Percentiles rank a stretch among this genome's conserved stretches.
Evolutionary conservation across 331 rosid genomes (phyloP).

Genomic region (Cucumis variabilis): DNA sequence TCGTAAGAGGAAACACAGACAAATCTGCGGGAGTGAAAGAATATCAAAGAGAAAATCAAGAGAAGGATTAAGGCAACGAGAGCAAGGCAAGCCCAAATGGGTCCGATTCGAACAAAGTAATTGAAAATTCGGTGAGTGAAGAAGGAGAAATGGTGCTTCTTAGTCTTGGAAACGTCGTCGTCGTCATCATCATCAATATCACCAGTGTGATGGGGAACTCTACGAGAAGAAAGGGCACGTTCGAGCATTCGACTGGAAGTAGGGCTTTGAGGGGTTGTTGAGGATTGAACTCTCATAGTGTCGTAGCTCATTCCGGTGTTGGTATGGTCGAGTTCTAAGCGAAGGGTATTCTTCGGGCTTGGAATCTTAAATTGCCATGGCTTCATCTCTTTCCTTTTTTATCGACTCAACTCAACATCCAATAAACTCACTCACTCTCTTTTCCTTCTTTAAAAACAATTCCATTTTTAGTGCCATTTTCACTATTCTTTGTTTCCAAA

Average conservation of each 20-base stretch:
- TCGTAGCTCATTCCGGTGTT: slow-evolving; percentile 33
- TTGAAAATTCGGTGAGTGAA: slow-evolving; percentile 44
- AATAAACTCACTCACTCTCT: background rate
- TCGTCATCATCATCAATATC: slow-evolving; percentile 37
- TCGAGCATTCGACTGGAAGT: slow-evolving; percentile 39
- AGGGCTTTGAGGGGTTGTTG: slow-evolving; percentile 35
- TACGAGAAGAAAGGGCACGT: slow-evolving; percentile 54
- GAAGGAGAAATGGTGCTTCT: slow-evolving; percentile 46
- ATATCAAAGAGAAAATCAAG: slow-evolving; percentile 42
- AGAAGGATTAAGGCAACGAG: slow-evolving; percentile 42
- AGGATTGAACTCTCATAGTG: slow-evolving; percentile 32
- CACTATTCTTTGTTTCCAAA: background rate
- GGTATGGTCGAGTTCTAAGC: slow-evolving; percentile 26
- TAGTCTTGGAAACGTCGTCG: slow-evolving; percentile 54
- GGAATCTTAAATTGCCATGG: slow-evolving; percentile 24
- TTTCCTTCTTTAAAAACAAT: background rate
- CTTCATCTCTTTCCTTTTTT: slow-evolving; percentile 13
- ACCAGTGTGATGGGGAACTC: slow-evolving; percentile 42
- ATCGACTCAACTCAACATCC: background rate
- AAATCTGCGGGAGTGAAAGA: slow-evolving; percentile 69
- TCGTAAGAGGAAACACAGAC: slow-evolving; percentile 73
- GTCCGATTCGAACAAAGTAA: slow-evolving; percentile 52
- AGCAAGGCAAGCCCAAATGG: slow-evolving; percentile 49
- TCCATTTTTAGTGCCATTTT: background rate
- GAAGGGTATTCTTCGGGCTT: slow-evolving; percentile 5